These are phyloP conservation scores for Chaetomiaceae sp. DNA, from an alignment of 2,329 filamentous ascomycete genomes.

Conservation along the genomic window DNA sequence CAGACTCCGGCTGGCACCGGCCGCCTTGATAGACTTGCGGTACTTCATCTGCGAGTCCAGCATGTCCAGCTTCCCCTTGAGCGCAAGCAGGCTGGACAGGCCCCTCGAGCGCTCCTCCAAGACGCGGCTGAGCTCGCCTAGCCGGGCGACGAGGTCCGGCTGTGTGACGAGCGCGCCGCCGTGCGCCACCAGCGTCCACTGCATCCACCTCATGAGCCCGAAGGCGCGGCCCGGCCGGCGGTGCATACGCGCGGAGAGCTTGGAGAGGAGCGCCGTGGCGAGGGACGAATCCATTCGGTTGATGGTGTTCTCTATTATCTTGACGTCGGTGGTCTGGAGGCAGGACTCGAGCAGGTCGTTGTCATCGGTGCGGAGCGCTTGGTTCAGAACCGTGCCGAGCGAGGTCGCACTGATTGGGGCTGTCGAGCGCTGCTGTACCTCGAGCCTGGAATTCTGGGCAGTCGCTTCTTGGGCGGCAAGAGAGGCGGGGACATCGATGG, in stretches of 20 bases:
- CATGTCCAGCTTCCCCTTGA: conserved; percentile 96
- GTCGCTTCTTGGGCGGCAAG: conserved; percentile 39
- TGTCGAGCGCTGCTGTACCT: conserved; percentile 47
- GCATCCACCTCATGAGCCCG: conserved; percentile 89
- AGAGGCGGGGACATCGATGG: conserved; percentile 69
- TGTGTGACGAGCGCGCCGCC: conserved; percentile 86
- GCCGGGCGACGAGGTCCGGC: conserved; percentile 72
- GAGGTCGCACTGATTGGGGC: conserved; percentile 64
- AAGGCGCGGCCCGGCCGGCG: conserved; percentile 83
- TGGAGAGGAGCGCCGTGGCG: conserved; percentile 71
- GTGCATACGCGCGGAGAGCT: conserved; percentile 82
- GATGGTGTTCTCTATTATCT: conserved; percentile 80
- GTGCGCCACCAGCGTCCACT: conserved; percentile 89
- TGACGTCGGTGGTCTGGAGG: conserved; percentile 71
- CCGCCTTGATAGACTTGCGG: conserved; percentile 45
- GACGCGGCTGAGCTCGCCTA: conserved; percentile 77
- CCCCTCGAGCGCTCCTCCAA: conserved; percentile 81
- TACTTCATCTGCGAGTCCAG: conserved; percentile 84
- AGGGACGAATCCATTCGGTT: conserved; percentile 83
- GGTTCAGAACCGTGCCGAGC: conserved; percentile 85
- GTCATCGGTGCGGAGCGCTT: conserved; percentile 91
- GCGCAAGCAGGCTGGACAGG: conserved; percentile 72
- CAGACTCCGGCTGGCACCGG: conserved; percentile 26
- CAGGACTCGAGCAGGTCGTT: conserved; percentile 85
- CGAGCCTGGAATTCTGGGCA: conserved; percentile 26